These are phyloP conservation scores for Tricholomella constricta DNA, from an alignment of 768 basidiomycete genomes.

Conservation along the genomic window DNA sequence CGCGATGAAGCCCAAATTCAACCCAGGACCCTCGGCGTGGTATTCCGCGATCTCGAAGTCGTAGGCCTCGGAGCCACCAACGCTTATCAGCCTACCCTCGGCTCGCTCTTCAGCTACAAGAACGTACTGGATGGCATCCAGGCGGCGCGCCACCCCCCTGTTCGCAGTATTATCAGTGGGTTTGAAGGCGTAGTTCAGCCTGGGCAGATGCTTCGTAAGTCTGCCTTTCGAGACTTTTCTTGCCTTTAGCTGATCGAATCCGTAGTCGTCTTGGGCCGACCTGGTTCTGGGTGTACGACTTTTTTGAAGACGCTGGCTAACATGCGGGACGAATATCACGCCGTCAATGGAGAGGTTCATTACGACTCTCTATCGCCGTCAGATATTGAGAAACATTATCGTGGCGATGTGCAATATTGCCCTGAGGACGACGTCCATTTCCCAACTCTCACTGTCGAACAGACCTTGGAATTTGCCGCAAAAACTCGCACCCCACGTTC, in stretches of 20 bases:
- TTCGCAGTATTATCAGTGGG: constrained; percentile 61
- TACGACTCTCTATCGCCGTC: constrained; percentile 76
- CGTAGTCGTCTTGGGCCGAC: constrained; percentile 81
- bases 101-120: constrained; percentile 50
- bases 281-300: constrained; percentile 86
- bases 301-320: constrained; percentile 84
- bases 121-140: constrained; percentile 40
- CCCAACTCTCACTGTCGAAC: constrained; percentile 76
- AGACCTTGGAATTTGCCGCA: constrained; percentile 72
- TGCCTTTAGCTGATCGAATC: neutral
- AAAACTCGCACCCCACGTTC: constrained; percentile 65
- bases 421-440: constrained; percentile 89
- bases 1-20: constrained; percentile 19
- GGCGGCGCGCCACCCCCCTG: constrained; percentile 55
- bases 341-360: constrained; percentile 68
- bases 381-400: constrained; percentile 62
- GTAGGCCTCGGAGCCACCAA: constrained; percentile 46
- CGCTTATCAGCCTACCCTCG: constrained; percentile 51
- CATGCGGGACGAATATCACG: constrained; percentile 65
- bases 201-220: constrained; percentile 78
- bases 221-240: neutral
- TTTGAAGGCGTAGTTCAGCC: constrained; percentile 67
- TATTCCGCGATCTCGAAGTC: constrained; percentile 53
- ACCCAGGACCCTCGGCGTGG: constrained; percentile 46
- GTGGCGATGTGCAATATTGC: constrained; percentile 80